Evolutionary conservation across 176 grass and related monocot species (phyloP).

Genomic region (Aegilops speltoides): DNA sequence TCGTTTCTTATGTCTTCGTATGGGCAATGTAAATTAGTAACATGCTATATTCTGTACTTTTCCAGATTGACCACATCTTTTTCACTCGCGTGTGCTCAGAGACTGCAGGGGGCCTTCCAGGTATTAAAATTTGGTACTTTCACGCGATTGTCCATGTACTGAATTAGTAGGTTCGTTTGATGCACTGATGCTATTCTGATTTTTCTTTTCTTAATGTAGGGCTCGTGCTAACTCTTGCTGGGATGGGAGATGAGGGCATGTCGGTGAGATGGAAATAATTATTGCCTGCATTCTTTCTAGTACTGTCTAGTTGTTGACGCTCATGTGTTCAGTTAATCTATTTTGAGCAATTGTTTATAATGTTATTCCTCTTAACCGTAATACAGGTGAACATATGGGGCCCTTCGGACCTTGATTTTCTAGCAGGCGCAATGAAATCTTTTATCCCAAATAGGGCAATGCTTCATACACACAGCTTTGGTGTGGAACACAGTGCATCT

Average conservation of each 20-base stretch:
- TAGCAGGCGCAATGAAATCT: slow-evolving; percentile 83
- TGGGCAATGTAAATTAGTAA: slow-evolving; percentile 18
- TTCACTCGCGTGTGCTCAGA: slow-evolving; percentile 95
- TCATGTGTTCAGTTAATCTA: slow-evolving; percentile 18
- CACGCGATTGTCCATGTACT: background rate
- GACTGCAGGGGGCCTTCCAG: slow-evolving; percentile 98
- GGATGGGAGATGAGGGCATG: slow-evolving; percentile 95
- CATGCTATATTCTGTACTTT: slow-evolving; percentile 16
- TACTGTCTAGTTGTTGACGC: slow-evolving; percentile 7
- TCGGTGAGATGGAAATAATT: slow-evolving; percentile 58
- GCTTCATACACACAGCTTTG: slow-evolving; percentile 96
- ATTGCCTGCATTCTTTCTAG: slow-evolving; percentile 5
- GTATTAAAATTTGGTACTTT: slow-evolving; percentile 37
- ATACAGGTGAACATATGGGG: slow-evolving; percentile 96
- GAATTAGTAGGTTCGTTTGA: slow-evolving; percentile 12
- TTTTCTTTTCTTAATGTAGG: slow-evolving; percentile 45
- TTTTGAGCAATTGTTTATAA: slow-evolving; percentile 22
- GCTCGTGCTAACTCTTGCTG: slow-evolving; percentile 84
- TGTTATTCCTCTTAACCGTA: slow-evolving; percentile 20
- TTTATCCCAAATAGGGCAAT: slow-evolving; percentile 93
- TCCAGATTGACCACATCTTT: slow-evolving; percentile 94
- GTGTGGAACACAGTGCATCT: slow-evolving; percentile 31
- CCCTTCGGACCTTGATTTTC: slow-evolving; percentile 82
- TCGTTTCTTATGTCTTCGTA: slow-evolving; percentile 19
- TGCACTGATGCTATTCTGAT: slow-evolving; percentile 23